A percentile compares a stretch with the other conserved stretches of the same genome.
phyloP scores from a whole-genome alignment of 2,329 filamentous ascomycete genomes.

The Pyrenochaeta sp. region DNA sequence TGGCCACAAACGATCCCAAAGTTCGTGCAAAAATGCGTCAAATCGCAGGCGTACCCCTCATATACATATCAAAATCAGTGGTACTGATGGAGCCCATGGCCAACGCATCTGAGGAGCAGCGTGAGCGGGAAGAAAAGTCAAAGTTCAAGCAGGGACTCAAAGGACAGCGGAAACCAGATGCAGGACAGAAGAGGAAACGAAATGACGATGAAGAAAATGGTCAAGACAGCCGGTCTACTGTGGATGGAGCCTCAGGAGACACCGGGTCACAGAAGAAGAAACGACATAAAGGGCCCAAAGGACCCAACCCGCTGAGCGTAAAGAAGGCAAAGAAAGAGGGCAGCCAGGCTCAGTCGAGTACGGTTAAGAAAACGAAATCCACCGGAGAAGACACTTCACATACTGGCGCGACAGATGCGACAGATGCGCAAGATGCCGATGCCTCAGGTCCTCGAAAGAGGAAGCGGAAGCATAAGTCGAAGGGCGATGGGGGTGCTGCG shows the following conservation, averaged over 20 bases:
- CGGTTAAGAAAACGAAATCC: constrained; percentile 25
- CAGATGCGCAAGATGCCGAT: constrained; percentile 27
- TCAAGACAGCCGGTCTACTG: constrained; percentile 34
- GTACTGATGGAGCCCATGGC: constrained; percentile 85
- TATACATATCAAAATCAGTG: constrained; percentile 81
- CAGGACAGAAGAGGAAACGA: constrained; percentile 47
- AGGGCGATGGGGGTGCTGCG: constrained; percentile 30
- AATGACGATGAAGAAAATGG: constrained; percentile 61
- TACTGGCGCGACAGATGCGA: constrained; percentile 14
- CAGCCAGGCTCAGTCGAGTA: constrained; percentile 1
- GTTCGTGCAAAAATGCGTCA: constrained; percentile 70
- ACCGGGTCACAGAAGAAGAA: constrained; percentile 59
- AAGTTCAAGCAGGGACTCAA: constrained; percentile 79
- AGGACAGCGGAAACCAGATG: constrained; percentile 46
- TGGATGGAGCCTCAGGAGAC: constrained; percentile 28
- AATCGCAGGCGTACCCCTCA: constrained; percentile 76
- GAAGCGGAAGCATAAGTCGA: constrained; percentile 51
- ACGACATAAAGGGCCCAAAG: constrained; percentile 67
- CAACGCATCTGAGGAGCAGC: constrained; percentile 67
- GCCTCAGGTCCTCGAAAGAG: constrained; percentile 45
- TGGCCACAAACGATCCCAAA: constrained; percentile 75
- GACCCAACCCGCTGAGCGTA: constrained; percentile 74
- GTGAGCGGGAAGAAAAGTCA: constrained; percentile 73
- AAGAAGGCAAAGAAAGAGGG: constrained; percentile 70
- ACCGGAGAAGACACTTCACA: constrained; percentile 9